Percentiles rank a stretch among this genome's conserved stretches.
These are phyloP conservation scores for Hemisphaericaspora xylofermentans DNA, from an alignment of 1,139 yeast genomes.

Conservation along the genomic window DNA sequence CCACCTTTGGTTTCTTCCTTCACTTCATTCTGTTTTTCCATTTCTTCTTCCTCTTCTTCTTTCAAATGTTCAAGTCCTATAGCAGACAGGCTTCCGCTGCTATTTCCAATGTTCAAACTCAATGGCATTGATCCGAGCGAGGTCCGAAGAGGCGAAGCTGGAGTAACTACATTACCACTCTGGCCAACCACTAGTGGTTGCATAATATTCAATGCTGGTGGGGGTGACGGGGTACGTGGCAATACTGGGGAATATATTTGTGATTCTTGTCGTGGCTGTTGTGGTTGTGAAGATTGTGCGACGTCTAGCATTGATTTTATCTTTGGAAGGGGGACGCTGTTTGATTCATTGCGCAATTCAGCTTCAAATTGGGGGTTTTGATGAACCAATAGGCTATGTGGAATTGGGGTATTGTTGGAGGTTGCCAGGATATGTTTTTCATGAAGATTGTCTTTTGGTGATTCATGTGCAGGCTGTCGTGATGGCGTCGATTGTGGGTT, in stretches of 20 bases:
- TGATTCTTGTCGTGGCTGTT: slow-evolving; percentile 1
- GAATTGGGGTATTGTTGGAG: slow-evolving; percentile 1
- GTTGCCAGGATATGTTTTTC: slow-evolving; percentile 7
- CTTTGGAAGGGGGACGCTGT: slow-evolving; percentile 6
- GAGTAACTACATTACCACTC: neutral
- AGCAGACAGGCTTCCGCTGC: slow-evolving; percentile 12
- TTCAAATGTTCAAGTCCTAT: slow-evolving; percentile 13
- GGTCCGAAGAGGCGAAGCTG: neutral
- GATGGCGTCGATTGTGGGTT: slow-evolving; percentile 12
- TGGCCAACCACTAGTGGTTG: slow-evolving; percentile 1
- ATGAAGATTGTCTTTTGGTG: no score
- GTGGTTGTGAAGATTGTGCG: slow-evolving; percentile 2
- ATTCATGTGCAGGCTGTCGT: neutral
- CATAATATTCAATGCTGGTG: neutral
- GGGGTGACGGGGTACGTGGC: slow-evolving; percentile 3
- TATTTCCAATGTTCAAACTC: slow-evolving; percentile 1
- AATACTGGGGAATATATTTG: neutral
- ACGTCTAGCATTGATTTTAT: slow-evolving; percentile 15
- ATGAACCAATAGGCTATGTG: neutral
- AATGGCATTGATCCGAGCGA: neutral
- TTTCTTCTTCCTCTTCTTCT: slow-evolving; percentile 6
- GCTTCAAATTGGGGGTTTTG: neutral
- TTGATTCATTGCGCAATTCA: neutral
- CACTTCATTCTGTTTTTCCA: neutral
- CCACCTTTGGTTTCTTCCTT: no score